phyloP scores from a whole-genome alignment of 495 filamentous ascomycete genomes.

The Aspergillus indologenus region DNA sequence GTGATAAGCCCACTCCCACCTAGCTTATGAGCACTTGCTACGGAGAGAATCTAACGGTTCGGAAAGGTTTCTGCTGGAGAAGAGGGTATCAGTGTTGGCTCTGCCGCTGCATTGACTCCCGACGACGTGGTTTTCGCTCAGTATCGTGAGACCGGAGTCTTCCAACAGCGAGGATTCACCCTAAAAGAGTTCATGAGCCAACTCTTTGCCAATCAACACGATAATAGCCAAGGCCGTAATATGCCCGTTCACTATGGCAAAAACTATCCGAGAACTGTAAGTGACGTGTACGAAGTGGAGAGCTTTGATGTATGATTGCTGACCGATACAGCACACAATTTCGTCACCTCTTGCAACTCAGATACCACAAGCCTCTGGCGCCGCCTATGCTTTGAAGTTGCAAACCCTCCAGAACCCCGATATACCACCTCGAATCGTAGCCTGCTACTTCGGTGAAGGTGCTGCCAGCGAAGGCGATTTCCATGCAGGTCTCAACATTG shows the following conservation, averaged over 20 bases:
- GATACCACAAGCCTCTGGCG: constrained; percentile 89
- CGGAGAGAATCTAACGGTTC: background rate
- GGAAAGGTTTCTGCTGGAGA: constrained; percentile 80
- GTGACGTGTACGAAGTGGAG: constrained; percentile 15
- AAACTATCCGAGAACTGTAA: constrained; percentile 73
- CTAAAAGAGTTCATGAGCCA: constrained; percentile 92
- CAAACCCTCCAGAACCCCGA: constrained; percentile 72
- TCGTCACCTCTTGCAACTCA: constrained; percentile 93
- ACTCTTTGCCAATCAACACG: constrained; percentile 83
- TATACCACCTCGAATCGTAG: constrained; percentile 64
- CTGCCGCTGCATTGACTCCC: constrained; percentile 73
- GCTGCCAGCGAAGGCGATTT: constrained; percentile 97
- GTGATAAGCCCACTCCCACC: constrained; percentile 35
- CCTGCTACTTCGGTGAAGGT: constrained; percentile 97
- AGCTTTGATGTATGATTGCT: background rate
- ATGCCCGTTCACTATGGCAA: constrained; percentile 98
- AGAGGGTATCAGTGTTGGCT: constrained; percentile 89
- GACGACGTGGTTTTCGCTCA: constrained; percentile 92
- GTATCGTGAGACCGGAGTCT: constrained; percentile 90
- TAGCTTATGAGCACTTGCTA: background rate
- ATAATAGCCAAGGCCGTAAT: constrained; percentile 79
- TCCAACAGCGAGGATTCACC: constrained; percentile 84
- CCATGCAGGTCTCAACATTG: constrained; percentile 94
- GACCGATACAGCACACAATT: constrained; percentile 70
- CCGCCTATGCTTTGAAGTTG: constrained; percentile 91